Percentiles rank a stretch among this genome's conserved stretches.
Conservation (phyloP, 768 basidiomycete genomes). For the Tricholoma matsutake region DNA sequence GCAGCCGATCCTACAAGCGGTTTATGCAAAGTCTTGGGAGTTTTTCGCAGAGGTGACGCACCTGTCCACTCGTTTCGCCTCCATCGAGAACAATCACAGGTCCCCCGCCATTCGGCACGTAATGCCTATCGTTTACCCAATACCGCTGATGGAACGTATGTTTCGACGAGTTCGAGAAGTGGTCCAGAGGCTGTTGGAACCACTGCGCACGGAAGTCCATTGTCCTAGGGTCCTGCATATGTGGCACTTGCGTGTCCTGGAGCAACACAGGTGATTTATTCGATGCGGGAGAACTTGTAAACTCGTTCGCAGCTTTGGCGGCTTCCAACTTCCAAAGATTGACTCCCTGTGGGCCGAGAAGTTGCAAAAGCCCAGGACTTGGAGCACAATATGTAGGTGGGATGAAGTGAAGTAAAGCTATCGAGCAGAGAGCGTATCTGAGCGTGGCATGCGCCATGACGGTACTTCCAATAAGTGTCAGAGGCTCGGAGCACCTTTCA, state of each 20-base stretch:
- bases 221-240: not conserved
- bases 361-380: conserved; percentile 17
- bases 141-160: conserved; percentile 85
- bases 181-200: conserved; percentile 86
- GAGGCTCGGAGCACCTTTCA: not conserved
- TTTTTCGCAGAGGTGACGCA: conserved; percentile 29
- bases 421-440: conserved; percentile 3
- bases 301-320: conserved; percentile 9
- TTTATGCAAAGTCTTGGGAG: not conserved
- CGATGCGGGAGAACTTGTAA: conserved; percentile 6
- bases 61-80: conserved; percentile 87
- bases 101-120: conserved; percentile 62
- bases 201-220: conserved; percentile 55
- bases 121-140: conserved; percentile 87
- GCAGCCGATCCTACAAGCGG: conserved; percentile 38
- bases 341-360: conserved; percentile 54
- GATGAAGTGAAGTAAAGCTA: conserved; percentile 5
- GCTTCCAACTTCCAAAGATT: conserved; percentile 59
- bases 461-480: too few species aligned
- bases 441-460: conserved; percentile 8
- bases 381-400: conserved; percentile 5
- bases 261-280: conserved; percentile 12
- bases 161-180: conserved; percentile 53
- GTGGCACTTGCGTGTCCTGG: conserved; percentile 14
- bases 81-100: conserved; percentile 92